Base-by-base conservation (phyloP, 495 filamentous ascomycete genomes). In the Penicillium cosmopolitanum region DNA sequence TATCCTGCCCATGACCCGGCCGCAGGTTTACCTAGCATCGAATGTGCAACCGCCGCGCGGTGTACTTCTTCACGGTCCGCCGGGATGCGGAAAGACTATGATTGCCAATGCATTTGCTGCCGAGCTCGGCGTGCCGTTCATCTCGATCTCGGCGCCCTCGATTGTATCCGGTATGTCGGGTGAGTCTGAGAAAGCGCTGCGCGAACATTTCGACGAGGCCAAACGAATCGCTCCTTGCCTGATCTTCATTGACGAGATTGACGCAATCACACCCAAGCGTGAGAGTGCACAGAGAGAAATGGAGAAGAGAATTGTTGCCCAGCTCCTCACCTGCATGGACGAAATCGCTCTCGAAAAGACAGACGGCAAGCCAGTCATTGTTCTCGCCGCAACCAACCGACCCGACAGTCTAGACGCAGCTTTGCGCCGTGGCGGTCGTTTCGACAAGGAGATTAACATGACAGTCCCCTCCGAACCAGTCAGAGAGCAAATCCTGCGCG, bases 201-300 rank as follows among this genome's bases (percentile, higher is more conserved):
- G 94, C 33, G 93, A 97, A 56, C 81, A 93, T 55, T 97, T 97
- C 63, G 79, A 97, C 19, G 91, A 96, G 68, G 95, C 95, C 0
- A 90, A 89, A 69, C 84, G 85, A 54, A 82, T 93, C 55, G 95
- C 95, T 3, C 95, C 95, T 2, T 97, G 93, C 68, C 77, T 98
- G 4, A 84, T 98, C 8, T 97, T 98, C 71, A 89, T 98, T 57
- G 95, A 97, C 65, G 95, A 98, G 71, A 96, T 97, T 60, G 95
- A 98, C 71, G 90, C 91, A 15, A 96, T 97, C 60, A 95, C 95
- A 40, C 92, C 92, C 5, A 97, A 97, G 74, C 82, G 94, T 46
- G 95, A 97, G 68, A 94, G 86, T 65, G 91, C 93, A n/a, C 93
- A 96, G 67, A 85, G 92, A 64, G 92, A 96, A 67, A 98, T 98